phyloP scores from a whole-genome alignment of 257 asterid species.

The Solanum etuberosum region DNA sequence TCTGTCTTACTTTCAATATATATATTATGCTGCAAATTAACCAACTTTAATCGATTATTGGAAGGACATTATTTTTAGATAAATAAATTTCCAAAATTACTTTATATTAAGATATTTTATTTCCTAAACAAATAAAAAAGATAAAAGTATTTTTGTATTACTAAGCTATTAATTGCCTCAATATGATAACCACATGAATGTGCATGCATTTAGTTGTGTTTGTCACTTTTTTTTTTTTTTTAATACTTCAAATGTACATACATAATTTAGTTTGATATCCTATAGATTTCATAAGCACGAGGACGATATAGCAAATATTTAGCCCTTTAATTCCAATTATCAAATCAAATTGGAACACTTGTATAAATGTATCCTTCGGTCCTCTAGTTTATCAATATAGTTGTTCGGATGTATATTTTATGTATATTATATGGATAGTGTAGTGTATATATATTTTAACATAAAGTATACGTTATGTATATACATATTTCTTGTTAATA shows the following conservation, averaged over 20 bases:
- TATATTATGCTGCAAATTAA: background rate
- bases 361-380: background rate
- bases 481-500: background rate
- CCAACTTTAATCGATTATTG: background rate
- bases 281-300: background rate
- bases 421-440: background rate
- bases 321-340: background rate
- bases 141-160: background rate
- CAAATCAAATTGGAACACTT: background rate
- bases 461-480: background rate
- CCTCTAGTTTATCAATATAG: background rate
- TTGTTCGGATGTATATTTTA: background rate
- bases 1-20: background rate
- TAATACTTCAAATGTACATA: background rate
- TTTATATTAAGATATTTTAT: background rate
- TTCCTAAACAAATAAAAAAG: background rate
- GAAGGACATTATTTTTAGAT: background rate
- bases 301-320: background rate
- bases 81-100: background rate
- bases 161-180: background rate
- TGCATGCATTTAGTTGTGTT: background rate
- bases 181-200: background rate
- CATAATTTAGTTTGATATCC: background rate
- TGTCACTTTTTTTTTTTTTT: background rate
- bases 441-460: background rate